Evolutionary conservation across 2,329 filamentous ascomycete species (phyloP), one percentile per base, ranked within the genome.

Genomic region (Arthrobotrys pseudoclavata): DNA sequence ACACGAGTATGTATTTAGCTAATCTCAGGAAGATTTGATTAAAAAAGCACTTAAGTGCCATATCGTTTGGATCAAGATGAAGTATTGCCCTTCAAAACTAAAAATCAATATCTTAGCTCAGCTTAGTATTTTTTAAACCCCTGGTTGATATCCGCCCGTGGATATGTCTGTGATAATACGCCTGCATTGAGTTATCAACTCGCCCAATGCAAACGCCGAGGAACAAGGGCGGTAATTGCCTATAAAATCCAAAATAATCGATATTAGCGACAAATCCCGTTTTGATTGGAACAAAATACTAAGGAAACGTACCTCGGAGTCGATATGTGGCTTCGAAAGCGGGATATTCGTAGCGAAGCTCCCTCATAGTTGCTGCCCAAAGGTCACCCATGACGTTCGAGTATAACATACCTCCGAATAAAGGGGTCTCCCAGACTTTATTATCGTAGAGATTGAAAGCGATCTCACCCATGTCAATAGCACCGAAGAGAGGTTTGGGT

Each of bases 151-250:
- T 0, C 63, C 47, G 2, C 29, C 63, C 4, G 20, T 24, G 10
- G 50, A 68, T 57, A 69, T 50, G 10, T 50, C 47, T 7, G 47
- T 13, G 4, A 61, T 15, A 7, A 69, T 26, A 4, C 60, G 18
- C 15, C 48, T 4, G 24, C 66, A 69, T 7, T 37, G 22, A 6
- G 53, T 69, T 13, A 69, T 62, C 1, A 69, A 13, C 1, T 60
- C 48, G 2, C 67, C 67, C 13, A 69, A 24, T 18, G 53, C 55
- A 20, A 69, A 62, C 0, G 67, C 55, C 3, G 57, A 62, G 9
- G 55, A 9, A 18, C 67, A 70, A 12, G 67, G 67, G 20, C 18
- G 12, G 31, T 70, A 70, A 13, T 42, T 22, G 1, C 45, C 67
- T 70, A 45, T n/a, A 24, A 1, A 12, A 3, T 4, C 12, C 10